Percentiles rank a stretch among this genome's conserved stretches.
Conservation (phyloP, 352 stramenopile species). For the Globisporangium recalcitrans region DNA sequence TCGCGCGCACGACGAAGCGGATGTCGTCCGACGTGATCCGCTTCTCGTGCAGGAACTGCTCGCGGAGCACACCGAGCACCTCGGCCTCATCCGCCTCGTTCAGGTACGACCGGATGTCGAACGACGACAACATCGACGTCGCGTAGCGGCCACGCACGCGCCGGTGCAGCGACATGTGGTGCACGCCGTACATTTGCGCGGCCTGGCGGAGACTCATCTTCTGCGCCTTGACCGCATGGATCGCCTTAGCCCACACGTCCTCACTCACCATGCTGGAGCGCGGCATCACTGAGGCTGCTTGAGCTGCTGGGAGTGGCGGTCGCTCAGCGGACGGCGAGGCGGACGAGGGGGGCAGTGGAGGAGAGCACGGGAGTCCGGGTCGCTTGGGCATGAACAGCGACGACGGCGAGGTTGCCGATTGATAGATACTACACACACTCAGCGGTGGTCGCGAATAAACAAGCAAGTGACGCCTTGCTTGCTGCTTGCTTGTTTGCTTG, state of each 20-base stretch:
- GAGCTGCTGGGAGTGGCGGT: neutral
- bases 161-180: conserved; percentile 39
- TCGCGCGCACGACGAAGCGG: conserved; percentile 34
- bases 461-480: neutral
- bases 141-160: conserved; percentile 17
- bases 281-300: conserved; percentile 11
- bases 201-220: conserved; percentile 40
- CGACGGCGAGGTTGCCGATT: neutral
- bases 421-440: neutral
- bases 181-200: conserved; percentile 37
- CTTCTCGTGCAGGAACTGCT: conserved; percentile 35
- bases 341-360: no score
- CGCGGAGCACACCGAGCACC: conserved; percentile 26
- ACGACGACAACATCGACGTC: conserved; percentile 4
- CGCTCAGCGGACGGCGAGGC: neutral
- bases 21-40: conserved; percentile 50
- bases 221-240: conserved; percentile 38
- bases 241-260: conserved; percentile 35
- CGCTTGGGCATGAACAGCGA: conserved; percentile 8
- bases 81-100: conserved; percentile 34
- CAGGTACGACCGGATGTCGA: conserved; percentile 21
- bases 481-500: neutral
- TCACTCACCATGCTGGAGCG: conserved; percentile 25
- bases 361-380: neutral
- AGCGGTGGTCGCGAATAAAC: neutral